Percentiles rank a stretch among this genome's conserved stretches.
phyloP scores from a whole-genome alignment of 306 rosid genomes.

The Casuarina cunninghamiana region DNA sequence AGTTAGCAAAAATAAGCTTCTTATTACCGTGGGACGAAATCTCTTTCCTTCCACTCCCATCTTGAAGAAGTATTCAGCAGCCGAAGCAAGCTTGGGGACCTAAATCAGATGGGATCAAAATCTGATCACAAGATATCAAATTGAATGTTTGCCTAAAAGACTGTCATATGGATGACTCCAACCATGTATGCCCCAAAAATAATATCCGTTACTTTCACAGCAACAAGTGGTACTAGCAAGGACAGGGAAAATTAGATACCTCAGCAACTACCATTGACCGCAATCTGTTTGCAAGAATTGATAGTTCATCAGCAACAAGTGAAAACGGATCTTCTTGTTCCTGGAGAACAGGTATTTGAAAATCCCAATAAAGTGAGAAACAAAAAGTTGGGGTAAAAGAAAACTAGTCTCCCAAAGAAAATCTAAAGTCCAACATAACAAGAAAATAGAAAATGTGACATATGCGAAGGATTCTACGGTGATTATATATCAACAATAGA shows the following conservation, averaged over 20 bases:
- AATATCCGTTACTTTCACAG: not conserved
- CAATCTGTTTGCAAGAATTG: slow-evolving; percentile 70
- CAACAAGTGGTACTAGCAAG: not conserved
- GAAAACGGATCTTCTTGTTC: slow-evolving; percentile 87
- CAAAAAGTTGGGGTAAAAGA: not conserved
- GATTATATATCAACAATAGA: not conserved
- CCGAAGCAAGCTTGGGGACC: slow-evolving; percentile 97
- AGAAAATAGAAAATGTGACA: not conserved
- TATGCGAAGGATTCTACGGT: not conserved
- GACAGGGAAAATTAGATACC: slow-evolving; percentile 49
- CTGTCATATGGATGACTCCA: not conserved
- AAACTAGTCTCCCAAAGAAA: not conserved
- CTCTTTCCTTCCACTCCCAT: slow-evolving; percentile 97
- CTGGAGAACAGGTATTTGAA: slow-evolving; percentile 39
- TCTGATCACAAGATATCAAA: not conserved
- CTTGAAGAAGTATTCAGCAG: slow-evolving; percentile 92
- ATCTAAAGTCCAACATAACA: not conserved
- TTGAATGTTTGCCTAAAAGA: not conserved
- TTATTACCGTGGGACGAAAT: slow-evolving; percentile 91
- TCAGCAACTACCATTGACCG: slow-evolving; percentile 79
- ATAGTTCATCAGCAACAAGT: slow-evolving; percentile 86
- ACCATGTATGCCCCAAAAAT: slow-evolving; percentile 16
- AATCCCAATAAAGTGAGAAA: slow-evolving; percentile 14
- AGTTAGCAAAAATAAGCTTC: slow-evolving; percentile 16
- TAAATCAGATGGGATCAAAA: slow-evolving; percentile 33